These are phyloP conservation scores for Coelastrella sp. DNA, from an alignment of 139 green algal genomes.

Conservation along the genomic window DNA sequence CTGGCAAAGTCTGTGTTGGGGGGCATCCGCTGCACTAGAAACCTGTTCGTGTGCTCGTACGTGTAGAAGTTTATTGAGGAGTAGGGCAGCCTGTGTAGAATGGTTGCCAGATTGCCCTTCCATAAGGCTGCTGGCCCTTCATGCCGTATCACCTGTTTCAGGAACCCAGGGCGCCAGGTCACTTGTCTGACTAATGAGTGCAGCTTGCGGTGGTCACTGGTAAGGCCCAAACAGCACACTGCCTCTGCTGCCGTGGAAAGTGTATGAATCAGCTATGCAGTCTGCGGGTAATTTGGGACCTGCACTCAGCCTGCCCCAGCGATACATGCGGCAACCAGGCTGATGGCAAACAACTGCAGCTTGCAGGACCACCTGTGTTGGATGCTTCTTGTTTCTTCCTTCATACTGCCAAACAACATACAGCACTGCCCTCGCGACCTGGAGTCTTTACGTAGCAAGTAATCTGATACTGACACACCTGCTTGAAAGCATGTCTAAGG, in stretches of 20 bases:
- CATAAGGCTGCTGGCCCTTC: conserved; percentile 92
- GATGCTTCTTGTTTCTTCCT: no score
- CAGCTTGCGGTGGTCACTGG: no score
- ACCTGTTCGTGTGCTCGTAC: conserved; percentile 83
- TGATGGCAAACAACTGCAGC: no score
- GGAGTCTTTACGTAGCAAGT: not conserved
- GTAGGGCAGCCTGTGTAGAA: conserved; percentile 97
- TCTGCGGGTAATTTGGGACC: no score
- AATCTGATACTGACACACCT: conserved; percentile 11
- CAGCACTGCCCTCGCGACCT: no score
- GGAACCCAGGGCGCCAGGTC: not conserved
- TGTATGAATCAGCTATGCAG: no score
- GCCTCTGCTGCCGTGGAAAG: no score
- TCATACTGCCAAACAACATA: no score
- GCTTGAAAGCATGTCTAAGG: conserved; percentile 31
- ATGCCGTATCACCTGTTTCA: not conserved
- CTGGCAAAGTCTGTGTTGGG: conserved; percentile 62
- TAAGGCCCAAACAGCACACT: no score
- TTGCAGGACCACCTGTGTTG: no score
- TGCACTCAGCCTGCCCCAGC: no score
- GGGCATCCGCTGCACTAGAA: conserved; percentile 6
- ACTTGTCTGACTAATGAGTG: not conserved
- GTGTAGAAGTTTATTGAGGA: conserved; percentile 95
- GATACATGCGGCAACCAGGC: no score
- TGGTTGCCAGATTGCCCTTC: conserved; percentile 93